A percentile compares a stretch with the other conserved stretches of the same genome.
Conservation (phyloP, 768 basidiomycete species). For the Pleurotus salmoneostramineus region DNA sequence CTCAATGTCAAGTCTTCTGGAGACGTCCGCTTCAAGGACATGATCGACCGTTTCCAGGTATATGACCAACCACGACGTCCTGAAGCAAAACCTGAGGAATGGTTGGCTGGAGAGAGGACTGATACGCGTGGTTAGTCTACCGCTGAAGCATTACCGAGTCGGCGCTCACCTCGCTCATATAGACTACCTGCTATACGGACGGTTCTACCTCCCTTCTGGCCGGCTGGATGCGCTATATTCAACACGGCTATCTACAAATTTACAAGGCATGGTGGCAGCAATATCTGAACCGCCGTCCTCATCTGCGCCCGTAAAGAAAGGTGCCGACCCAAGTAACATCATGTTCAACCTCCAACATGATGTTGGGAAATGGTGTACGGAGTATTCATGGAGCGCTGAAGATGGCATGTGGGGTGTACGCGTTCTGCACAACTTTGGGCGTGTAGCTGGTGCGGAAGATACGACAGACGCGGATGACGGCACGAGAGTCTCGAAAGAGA, state of each 20-base stretch:
- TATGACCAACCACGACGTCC: conserved; percentile 80
- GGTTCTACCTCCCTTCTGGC: conserved; percentile 85
- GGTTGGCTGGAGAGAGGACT: conserved; percentile 75
- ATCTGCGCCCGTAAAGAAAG: conserved; percentile 38
- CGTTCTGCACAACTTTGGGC: conserved; percentile 90
- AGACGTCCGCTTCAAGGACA: conserved; percentile 79
- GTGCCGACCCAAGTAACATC: conserved; percentile 54
- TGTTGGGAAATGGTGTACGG: conserved; percentile 87
- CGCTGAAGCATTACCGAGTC: conserved; percentile 6
- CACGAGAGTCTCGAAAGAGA: conserved; percentile 22
- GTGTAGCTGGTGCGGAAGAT: conserved; percentile 28
- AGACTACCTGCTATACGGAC: conserved; percentile 95
- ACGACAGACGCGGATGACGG: conserved; percentile 19
- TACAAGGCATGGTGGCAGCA: conserved; percentile 81
- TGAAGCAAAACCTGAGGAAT: conserved; percentile 75
- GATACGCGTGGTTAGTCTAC: conserved; percentile 60
- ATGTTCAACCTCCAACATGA: conserved; percentile 91
- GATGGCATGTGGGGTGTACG: conserved; percentile 92
- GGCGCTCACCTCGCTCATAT: conserved; percentile 7
- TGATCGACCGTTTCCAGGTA: conserved; percentile 85
- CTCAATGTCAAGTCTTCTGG: conserved; percentile 68
- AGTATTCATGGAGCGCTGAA: conserved; percentile 92
- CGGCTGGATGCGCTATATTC: conserved; percentile 89
- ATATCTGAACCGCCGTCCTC: conserved; percentile 76
- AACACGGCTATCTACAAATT: conserved; percentile 69